Percentiles rank a stretch among this genome's conserved stretches.
Conservation (phyloP, 1,139 yeast genomes). For the Arxiozyma heterogenica region DNA sequence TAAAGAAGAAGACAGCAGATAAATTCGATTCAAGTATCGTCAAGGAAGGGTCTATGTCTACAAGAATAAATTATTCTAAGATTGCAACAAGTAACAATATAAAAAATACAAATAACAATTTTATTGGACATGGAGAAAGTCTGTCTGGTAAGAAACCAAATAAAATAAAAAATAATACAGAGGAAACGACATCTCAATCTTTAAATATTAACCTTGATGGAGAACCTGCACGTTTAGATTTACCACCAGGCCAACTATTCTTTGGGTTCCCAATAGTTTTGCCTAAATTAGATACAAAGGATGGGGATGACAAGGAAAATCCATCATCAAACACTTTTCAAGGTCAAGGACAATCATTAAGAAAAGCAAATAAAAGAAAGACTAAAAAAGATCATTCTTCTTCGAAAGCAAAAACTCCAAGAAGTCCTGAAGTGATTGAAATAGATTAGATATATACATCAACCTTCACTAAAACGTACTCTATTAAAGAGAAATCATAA, state of each 20-base stretch:
- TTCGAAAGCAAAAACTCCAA: conserved; percentile 37
- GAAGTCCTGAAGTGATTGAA: conserved; percentile 72
- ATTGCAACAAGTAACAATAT: conserved; percentile 39
- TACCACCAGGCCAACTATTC: conserved; percentile 81
- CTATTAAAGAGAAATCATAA: background rate
- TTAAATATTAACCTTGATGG: conserved; percentile 33
- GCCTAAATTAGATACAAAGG: conserved; percentile 44
- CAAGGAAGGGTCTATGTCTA: conserved; percentile 69
- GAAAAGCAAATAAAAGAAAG: conserved; percentile 68
- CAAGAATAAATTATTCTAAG: conserved; percentile 58
- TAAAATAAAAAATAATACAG: conserved; percentile 7
- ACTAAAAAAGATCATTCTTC: conserved; percentile 40
- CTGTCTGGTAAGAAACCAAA: conserved; percentile 51
- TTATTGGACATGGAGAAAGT: conserved; percentile 61
- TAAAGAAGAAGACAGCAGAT: conserved; percentile 14
- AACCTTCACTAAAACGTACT: no score
- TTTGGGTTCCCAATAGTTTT: conserved; percentile 87
- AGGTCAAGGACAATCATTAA: conserved; percentile 63
- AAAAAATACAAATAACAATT: conserved; percentile 29
- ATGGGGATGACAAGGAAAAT: conserved; percentile 31
- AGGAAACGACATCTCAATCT: conserved; percentile 5
- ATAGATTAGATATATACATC: conserved; percentile 43
- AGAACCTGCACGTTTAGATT: conserved; percentile 59
- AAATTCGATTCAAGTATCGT: conserved; percentile 31
- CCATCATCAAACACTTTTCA: conserved; percentile 33